These are phyloP conservation scores for Francoa sonchifolia DNA, from an alignment of 441 rosid species.

Conservation along the genomic window DNA sequence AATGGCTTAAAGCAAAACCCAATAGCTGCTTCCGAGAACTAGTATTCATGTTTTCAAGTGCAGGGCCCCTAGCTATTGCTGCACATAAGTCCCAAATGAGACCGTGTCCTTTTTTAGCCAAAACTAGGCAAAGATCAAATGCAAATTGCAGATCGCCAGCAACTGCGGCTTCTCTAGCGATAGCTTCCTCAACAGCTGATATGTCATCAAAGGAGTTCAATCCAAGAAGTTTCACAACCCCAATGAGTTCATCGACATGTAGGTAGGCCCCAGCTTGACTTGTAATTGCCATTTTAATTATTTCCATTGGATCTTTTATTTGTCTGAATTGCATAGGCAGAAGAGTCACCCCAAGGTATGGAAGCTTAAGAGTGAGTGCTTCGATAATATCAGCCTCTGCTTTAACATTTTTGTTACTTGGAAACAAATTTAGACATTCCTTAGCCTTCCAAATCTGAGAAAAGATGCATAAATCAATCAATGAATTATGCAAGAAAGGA, in stretches of 20 bases:
- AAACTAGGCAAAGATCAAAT: constrained; percentile 78
- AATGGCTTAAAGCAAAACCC: constrained; percentile 90
- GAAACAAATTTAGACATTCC: constrained; percentile 82
- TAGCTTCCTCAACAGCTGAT: constrained; percentile 85
- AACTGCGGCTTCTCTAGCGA: constrained; percentile 98
- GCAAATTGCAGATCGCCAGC: constrained; percentile 97
- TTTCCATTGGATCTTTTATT: constrained; percentile 93
- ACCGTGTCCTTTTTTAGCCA: constrained; percentile 90
- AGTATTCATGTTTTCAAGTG: constrained; percentile 81
- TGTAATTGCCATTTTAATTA: constrained; percentile 87
- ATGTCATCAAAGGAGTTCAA: constrained; percentile 64
- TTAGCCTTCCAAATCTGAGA: constrained; percentile 94
- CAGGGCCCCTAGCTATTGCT: constrained; percentile 97
- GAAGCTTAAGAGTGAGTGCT: constrained; percentile 83
- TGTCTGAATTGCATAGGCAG: constrained; percentile 92
- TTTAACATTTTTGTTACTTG: constrained; percentile 68
- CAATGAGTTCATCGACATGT: constrained; percentile 82
- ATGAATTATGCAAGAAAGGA: constrained; percentile 5
- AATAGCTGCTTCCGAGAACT: constrained; percentile 68
- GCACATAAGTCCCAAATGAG: constrained; percentile 95
- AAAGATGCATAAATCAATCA: constrained; percentile 14
- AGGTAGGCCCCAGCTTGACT: constrained; percentile 86
- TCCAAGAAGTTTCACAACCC: constrained; percentile 93
- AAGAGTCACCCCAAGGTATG: constrained; percentile 86
- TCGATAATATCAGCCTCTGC: constrained; percentile 79